phyloP scores from a whole-genome alignment of 176 grass and related monocot genomes.

The Triticum monococcum region DNA sequence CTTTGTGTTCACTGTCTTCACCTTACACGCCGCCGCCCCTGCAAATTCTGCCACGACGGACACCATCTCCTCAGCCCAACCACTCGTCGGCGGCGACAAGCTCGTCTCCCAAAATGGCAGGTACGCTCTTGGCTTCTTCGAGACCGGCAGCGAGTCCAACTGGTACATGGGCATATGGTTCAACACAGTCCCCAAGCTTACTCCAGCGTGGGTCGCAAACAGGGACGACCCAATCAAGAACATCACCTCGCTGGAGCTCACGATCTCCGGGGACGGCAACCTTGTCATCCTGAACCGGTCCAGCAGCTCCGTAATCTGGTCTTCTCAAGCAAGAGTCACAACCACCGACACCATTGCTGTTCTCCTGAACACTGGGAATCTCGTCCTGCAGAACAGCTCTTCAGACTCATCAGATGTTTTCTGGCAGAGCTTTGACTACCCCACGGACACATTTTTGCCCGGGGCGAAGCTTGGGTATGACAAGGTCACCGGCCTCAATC shows the following conservation, averaged over 20 bases:
- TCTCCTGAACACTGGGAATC: conserved; percentile 38
- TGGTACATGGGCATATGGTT: conserved; percentile 54
- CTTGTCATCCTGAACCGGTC: conserved; percentile 33
- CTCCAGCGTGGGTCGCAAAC: conserved; percentile 41
- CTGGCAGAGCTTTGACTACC: conserved; percentile 66
- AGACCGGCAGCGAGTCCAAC: conserved; percentile 18
- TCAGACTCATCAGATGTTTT: conserved; percentile 3
- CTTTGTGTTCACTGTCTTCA: background rate
- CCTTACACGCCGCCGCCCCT: background rate
- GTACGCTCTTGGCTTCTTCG: conserved; percentile 33
- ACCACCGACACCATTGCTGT: background rate
- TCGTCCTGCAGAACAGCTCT: conserved; percentile 27
- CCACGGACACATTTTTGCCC: conserved; percentile 33
- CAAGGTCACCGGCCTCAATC: conserved; percentile 33
- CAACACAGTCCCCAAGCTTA: conserved; percentile 29
- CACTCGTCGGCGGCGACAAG: conserved; percentile 15
- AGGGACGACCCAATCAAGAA: conserved; percentile 29
- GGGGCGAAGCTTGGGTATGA: conserved; percentile 41
- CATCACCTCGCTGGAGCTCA: background rate
- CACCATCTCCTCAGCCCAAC: conserved; percentile 5
- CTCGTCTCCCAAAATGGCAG: conserved; percentile 28
- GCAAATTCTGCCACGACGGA: background rate
- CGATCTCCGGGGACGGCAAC: conserved; percentile 28
- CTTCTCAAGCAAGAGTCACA: background rate
- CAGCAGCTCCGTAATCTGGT: conserved; percentile 22